Evolutionary conservation across 78 protist genomes (phyloP).

Genomic region (Chrysochromulina parva): DNA sequence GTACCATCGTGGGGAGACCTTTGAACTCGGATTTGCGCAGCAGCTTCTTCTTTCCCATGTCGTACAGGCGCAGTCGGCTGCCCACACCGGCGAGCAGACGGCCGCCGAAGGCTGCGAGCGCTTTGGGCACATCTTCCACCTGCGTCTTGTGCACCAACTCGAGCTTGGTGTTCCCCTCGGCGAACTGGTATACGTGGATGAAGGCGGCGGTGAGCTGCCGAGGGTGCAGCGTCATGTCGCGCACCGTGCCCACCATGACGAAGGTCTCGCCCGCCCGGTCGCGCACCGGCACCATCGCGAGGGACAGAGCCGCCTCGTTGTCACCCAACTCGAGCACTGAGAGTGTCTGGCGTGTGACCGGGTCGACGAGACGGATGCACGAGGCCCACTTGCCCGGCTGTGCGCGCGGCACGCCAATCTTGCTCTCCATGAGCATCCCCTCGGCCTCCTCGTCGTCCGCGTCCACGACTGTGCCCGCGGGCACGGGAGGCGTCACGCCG

Average conservation of each 20-base stretch:
- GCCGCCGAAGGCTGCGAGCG: slow-evolving; percentile 57
- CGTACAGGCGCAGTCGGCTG: slow-evolving; percentile 80
- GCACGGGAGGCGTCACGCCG: neutral
- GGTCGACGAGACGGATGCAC: slow-evolving; percentile 74
- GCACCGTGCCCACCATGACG: slow-evolving; percentile 85
- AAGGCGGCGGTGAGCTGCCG: slow-evolving; percentile 42
- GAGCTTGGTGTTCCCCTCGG: slow-evolving; percentile 21
- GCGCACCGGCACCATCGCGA: slow-evolving; percentile 53
- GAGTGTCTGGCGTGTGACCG: slow-evolving; percentile 41
- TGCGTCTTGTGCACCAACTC: slow-evolving; percentile 76
- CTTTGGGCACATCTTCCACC: slow-evolving; percentile 84
- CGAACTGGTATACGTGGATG: slow-evolving; percentile 68
- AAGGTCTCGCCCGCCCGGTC: slow-evolving; percentile 59
- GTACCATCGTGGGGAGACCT: slow-evolving; percentile 43
- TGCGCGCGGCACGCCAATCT: slow-evolving; percentile 50
- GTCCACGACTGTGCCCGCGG: neutral
- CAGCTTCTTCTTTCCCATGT: slow-evolving; percentile 87
- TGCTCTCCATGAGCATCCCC: neutral
- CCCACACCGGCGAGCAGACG: slow-evolving; percentile 86
- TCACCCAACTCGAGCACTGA: slow-evolving; percentile 61
- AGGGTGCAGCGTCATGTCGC: slow-evolving; percentile 66
- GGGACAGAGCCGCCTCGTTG: slow-evolving; percentile 86
- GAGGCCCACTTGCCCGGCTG: slow-evolving; percentile 85
- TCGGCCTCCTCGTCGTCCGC: slow-evolving; percentile 48
- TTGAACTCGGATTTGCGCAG: slow-evolving; percentile 87